Evolutionary conservation across 108 stramenopile genomes (phyloP).

Genomic region (Seminavis robusta): DNA sequence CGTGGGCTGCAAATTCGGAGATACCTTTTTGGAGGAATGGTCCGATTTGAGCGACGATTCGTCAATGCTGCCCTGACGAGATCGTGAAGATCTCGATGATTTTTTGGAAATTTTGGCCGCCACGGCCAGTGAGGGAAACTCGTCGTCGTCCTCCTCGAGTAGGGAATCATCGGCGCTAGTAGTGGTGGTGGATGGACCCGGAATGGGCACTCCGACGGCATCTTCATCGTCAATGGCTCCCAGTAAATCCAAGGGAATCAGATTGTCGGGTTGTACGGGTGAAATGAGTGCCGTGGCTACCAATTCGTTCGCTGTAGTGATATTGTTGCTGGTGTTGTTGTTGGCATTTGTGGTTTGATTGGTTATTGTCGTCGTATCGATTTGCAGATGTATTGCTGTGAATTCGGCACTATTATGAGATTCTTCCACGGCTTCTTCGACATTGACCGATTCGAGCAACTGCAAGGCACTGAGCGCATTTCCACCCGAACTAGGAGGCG

Average conservation of each 20-base stretch:
- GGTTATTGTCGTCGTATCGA: background rate
- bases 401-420: background rate
- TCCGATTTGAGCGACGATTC: conserved; percentile 12
- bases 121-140: conserved; percentile 7
- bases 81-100: conserved; percentile 14
- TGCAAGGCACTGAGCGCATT: conserved; percentile 7
- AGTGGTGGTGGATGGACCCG: background rate
- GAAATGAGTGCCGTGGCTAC: conserved; percentile 2
- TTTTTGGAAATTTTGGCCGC: conserved; percentile 10
- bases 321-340: background rate
- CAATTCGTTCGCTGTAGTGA: background rate
- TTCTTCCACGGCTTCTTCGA: conserved; percentile 16
- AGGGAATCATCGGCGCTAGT: background rate
- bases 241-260: conserved; percentile 54
- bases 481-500: background rate
- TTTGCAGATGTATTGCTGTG: background rate
- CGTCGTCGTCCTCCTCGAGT: background rate
- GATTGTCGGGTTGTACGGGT: conserved; percentile 39
- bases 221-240: conserved; percentile 38
- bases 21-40: background rate
- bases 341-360: background rate
- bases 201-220: background rate
- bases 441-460: conserved; percentile 5
- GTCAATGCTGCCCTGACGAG: conserved; percentile 40
- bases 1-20: background rate